These are phyloP conservation scores for Pleurostoma richardsiae DNA, from an alignment of 2,329 filamentous ascomycete species.

Conservation along the genomic window DNA sequence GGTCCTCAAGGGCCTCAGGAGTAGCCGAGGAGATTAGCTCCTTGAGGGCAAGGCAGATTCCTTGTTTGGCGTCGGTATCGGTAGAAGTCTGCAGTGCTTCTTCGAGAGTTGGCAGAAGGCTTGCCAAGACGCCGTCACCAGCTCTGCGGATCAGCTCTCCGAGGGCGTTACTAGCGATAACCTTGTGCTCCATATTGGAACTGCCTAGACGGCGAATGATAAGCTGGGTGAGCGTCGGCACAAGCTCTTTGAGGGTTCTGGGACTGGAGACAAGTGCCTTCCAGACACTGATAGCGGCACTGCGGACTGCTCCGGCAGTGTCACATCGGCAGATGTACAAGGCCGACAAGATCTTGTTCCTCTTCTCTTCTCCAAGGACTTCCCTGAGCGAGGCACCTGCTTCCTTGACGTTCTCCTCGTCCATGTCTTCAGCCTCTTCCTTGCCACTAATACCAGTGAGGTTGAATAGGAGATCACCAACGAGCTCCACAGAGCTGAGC, in stretches of 20 bases:
- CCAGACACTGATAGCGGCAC: slow-evolving; percentile 89
- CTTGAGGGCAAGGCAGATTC: slow-evolving; percentile 92
- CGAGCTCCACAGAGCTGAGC: slow-evolving; percentile 95
- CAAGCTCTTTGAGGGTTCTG: slow-evolving; percentile 87
- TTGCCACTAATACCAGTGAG: slow-evolving; percentile 88
- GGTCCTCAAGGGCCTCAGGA: slow-evolving; percentile 83
- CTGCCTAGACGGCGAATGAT: slow-evolving; percentile 92
- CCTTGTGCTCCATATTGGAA: slow-evolving; percentile 97
- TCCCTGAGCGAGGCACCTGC: slow-evolving; percentile 91
- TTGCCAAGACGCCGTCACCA: slow-evolving; percentile 86
- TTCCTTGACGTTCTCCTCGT: slow-evolving; percentile 71
- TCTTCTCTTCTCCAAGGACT: slow-evolving; percentile 89
- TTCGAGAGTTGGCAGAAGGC: slow-evolving; percentile 83
- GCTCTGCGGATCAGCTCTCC: slow-evolving; percentile 96
- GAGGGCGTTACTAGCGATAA: slow-evolving; percentile 94
- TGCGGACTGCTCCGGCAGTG: slow-evolving; percentile 85
- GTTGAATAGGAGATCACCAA: slow-evolving; percentile 95
- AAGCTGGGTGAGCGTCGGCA: slow-evolving; percentile 90
- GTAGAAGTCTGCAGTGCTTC: slow-evolving; percentile 84
- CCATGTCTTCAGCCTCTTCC: slow-evolving; percentile 72
- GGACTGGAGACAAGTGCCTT: slow-evolving; percentile 93
- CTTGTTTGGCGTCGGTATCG: slow-evolving; percentile 90
- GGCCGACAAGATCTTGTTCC: slow-evolving; percentile 95
- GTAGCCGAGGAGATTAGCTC: slow-evolving; percentile 90
- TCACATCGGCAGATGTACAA: slow-evolving; percentile 97